A percentile compares a stretch with the other conserved stretches of the same genome.
Conservation (phyloP, 2,329 filamentous ascomycete genomes). For the Fusarium sp. region DNA sequence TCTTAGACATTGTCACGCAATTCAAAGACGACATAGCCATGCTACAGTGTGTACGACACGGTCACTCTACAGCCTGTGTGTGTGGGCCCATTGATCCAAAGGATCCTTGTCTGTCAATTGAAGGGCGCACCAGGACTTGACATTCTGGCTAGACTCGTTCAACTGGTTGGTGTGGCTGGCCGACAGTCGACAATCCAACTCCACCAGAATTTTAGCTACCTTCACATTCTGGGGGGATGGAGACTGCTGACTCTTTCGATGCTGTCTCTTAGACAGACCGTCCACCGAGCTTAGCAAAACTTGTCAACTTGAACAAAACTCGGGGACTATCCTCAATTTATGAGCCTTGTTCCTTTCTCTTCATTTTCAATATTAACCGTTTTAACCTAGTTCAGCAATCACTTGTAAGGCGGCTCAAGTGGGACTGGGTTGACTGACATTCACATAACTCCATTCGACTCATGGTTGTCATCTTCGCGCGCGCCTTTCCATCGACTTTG, state of each 20-base stretch:
- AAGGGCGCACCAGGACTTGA: constrained; percentile 49
- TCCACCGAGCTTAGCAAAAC: constrained; percentile 22
- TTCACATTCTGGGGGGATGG: constrained; percentile 26
- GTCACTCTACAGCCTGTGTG: constrained; percentile 24
- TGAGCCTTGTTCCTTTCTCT: constrained; percentile 21
- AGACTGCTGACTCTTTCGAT: constrained; percentile 38
- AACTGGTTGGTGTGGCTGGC: constrained; percentile 40
- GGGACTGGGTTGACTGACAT: constrained; percentile 24
- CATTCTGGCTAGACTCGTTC: constrained; percentile 45
- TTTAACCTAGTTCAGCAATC: constrained; percentile 17
- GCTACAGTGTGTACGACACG: constrained; percentile 40
- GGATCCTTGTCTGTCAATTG: constrained; percentile 48
- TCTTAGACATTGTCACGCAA: not conserved
- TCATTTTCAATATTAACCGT: constrained; percentile 25
- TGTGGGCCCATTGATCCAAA: constrained; percentile 32
- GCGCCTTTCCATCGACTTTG: constrained; percentile 44
- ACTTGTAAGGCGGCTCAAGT: constrained; percentile 28
- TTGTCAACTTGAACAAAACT: constrained; percentile 48
- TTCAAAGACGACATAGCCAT: not conserved
- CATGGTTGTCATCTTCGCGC: constrained; percentile 34
- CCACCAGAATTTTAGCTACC: constrained; percentile 24
- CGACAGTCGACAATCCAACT: constrained; percentile 33
- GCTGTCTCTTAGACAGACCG: constrained; percentile 25
- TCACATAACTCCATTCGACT: constrained; percentile 13
- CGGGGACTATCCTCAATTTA: constrained; percentile 29